Conservation (phyloP, 2,329 filamentous ascomycete species). For the Cordyceps pruinosa region DNA sequence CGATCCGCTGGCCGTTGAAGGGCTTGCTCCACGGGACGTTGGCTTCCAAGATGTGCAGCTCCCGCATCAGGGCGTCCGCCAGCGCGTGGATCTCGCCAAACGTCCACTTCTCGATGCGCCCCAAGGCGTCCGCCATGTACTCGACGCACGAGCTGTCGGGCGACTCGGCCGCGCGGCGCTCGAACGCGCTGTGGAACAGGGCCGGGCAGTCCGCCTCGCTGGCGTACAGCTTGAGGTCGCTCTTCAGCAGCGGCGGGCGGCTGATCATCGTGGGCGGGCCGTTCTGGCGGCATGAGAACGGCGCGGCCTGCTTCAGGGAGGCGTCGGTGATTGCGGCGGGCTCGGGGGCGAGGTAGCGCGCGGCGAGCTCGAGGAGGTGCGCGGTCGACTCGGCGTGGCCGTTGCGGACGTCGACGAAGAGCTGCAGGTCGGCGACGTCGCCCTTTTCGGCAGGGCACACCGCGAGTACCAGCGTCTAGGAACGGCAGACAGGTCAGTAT, state of each 20-base stretch:
- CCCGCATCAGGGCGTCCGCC: conserved; percentile 1
- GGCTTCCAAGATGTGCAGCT: conserved; percentile 8
- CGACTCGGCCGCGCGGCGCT: conserved; percentile 6
- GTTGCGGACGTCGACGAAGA: conserved; percentile 11
- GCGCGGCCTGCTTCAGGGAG: not conserved
- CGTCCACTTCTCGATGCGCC: conserved; percentile 7
- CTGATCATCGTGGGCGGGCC: conserved; percentile 6
- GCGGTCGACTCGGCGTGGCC: not conserved
- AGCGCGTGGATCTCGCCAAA: conserved; percentile 3
- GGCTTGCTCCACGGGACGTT: conserved; percentile 40
- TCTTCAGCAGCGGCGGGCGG: conserved; percentile 10
- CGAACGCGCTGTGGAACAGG: conserved; percentile 10
- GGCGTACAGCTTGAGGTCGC: conserved; percentile 1
- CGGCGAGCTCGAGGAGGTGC: conserved; percentile 12
- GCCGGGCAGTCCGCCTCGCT: conserved; percentile 7
- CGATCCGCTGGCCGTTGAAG: conserved; percentile 33
- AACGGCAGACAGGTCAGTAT: not conserved
- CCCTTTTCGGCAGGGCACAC: not conserved
- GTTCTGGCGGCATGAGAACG: conserved; percentile 9
- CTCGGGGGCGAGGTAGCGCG: conserved; percentile 8
- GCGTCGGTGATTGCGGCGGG: not conserved
- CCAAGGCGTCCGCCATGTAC: conserved; percentile 9
- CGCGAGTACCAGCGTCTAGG: conserved; percentile 2
- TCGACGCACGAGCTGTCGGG: conserved; percentile 9
- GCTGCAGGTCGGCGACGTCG: conserved; percentile 3